These are phyloP conservation scores for Beta corolliflora DNA, from an alignment of 179 eudicot species.

Conservation along the genomic window DNA sequence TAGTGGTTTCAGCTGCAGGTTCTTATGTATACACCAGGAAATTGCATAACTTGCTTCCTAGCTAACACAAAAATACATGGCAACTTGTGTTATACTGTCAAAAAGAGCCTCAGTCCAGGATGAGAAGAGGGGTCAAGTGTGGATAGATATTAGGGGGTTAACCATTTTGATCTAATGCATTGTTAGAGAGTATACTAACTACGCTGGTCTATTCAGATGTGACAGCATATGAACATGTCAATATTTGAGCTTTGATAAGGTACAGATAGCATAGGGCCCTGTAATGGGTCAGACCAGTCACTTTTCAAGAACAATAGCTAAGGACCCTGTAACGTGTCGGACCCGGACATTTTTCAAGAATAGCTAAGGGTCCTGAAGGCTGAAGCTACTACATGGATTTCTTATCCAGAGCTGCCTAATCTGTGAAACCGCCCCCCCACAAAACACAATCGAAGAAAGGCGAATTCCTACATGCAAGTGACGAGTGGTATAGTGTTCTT, in stretches of 20 bases:
- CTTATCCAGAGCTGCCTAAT: too few species aligned
- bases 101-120: not conserved
- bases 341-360: too few species aligned
- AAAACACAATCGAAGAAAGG: too few species aligned
- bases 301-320: too few species aligned
- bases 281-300: too few species aligned
- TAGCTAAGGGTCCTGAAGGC: too few species aligned
- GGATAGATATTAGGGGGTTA: not conserved
- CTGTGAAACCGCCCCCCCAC: too few species aligned
- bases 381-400: too few species aligned
- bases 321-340: too few species aligned
- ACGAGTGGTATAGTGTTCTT: too few species aligned
- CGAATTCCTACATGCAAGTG: too few species aligned
- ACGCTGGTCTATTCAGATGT: not conserved
- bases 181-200: not conserved
- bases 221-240: not conserved
- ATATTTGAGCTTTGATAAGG: not conserved
- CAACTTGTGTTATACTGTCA: not conserved
- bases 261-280: too few species aligned
- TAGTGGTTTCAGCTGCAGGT: conserved; percentile 20
- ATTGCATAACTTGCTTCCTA: not conserved
- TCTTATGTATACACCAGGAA: not conserved
- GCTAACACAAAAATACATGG: not conserved
- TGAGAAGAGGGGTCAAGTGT: not conserved
- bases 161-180: not conserved